A percentile compares a stretch with the other conserved stretches of the same genome.
Conservation (phyloP, 2,329 filamentous ascomycete genomes). For the Botrytis porri region DNA sequence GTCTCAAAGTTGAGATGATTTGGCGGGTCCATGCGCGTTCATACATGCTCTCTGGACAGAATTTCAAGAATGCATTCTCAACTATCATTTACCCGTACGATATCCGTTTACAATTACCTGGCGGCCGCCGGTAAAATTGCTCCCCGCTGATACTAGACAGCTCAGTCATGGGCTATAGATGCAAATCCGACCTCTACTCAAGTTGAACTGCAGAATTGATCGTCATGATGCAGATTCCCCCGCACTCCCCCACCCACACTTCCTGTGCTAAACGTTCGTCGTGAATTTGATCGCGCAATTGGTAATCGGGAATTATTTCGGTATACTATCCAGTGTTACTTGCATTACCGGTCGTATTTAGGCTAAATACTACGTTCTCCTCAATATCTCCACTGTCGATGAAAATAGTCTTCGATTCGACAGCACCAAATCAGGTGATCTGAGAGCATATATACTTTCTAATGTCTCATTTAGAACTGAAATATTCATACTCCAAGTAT, state of each 20-base stretch:
- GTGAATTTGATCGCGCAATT: background rate
- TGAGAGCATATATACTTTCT: background rate
- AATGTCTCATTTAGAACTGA: background rate
- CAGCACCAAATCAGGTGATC: background rate
- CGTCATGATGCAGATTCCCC: background rate
- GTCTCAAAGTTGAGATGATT: background rate
- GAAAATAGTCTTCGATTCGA: background rate
- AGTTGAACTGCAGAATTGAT: background rate
- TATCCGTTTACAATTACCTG: background rate
- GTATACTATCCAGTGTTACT: background rate
- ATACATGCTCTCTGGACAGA: background rate
- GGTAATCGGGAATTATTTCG: background rate
- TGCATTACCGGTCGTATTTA: background rate
- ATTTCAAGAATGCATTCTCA: background rate
- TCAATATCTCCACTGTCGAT: conserved; percentile 3
- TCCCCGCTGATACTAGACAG: too few relatives aligned
- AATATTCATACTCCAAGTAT: background rate
- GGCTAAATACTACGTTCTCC: background rate
- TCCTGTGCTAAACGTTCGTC: background rate
- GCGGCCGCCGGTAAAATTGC: background rate
- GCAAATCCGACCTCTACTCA: background rate
- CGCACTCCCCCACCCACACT: background rate
- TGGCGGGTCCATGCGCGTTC: background rate
- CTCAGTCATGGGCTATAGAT: background rate
- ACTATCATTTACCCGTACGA: background rate